phyloP scores from a whole-genome alignment of 768 basidiomycete species.

The Serendipita indica region DNA sequence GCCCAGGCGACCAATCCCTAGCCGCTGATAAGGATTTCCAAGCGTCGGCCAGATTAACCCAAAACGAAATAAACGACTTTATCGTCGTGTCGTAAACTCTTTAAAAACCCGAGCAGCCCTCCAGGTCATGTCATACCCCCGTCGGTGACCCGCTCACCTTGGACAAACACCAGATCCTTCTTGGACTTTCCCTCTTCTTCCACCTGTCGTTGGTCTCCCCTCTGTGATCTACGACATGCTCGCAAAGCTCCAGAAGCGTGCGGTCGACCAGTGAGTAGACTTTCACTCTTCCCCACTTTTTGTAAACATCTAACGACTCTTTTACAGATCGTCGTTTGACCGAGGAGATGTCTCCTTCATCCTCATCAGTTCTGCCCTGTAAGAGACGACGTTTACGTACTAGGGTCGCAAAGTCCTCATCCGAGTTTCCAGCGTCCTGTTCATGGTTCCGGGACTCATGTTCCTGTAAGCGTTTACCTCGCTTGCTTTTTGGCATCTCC shows the following conservation, averaged over 20 bases:
- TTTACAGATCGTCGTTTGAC: constrained; percentile 29
- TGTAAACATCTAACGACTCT: background rate
- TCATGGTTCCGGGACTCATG: constrained; percentile 62
- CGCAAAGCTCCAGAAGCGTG: background rate
- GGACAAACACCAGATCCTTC: background rate
- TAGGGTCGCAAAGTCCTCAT: background rate
- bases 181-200: background rate
- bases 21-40: background rate
- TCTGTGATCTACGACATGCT: background rate
- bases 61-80: background rate
- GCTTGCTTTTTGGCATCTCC: constrained; percentile 22
- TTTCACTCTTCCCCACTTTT: background rate
- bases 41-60: background rate
- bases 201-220: background rate
- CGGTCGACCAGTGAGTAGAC: constrained; percentile 7
- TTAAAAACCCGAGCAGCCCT: background rate
- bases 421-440: constrained; percentile 29
- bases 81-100: background rate
- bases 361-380: constrained; percentile 46
- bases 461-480: constrained; percentile 14
- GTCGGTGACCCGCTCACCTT: background rate
- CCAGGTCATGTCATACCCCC: background rate
- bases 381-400: background rate
- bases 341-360: constrained; percentile 61
- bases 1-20: background rate